These are phyloP conservation scores for Hansenula sp. DNA, from an alignment of 1,139 yeast species.

Conservation along the genomic window DNA sequence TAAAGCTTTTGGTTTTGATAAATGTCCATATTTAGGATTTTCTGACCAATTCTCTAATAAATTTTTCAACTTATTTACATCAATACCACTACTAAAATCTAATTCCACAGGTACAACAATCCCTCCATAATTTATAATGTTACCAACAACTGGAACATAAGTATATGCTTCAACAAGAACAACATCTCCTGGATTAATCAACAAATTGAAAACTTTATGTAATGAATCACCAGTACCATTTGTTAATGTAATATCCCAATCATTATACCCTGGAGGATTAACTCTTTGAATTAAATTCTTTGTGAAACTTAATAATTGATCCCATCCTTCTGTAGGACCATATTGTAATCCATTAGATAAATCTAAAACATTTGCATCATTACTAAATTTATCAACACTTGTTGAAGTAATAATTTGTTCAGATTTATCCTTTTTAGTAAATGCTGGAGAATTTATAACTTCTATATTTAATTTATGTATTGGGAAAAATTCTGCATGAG, in stretches of 20 bases:
- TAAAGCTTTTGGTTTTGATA: slow-evolving; percentile 50
- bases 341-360: slow-evolving; percentile 51
- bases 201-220: slow-evolving; percentile 52
- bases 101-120: slow-evolving; percentile 46
- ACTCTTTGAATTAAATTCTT: slow-evolving; percentile 36
- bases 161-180: slow-evolving; percentile 61
- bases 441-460: slow-evolving; percentile 36
- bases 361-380: slow-evolving; percentile 27
- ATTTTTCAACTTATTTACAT: slow-evolving; percentile 45
- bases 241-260: slow-evolving; percentile 51
- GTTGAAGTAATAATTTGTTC: slow-evolving; percentile 1
- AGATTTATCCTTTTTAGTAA: background rate
- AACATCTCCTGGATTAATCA: slow-evolving; percentile 51
- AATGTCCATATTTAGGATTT: slow-evolving; percentile 31
- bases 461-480: slow-evolving; percentile 42
- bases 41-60: slow-evolving; percentile 59
- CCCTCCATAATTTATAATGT: slow-evolving; percentile 43
- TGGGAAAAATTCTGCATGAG: slow-evolving; percentile 56
- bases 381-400: slow-evolving; percentile 11
- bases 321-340: slow-evolving; percentile 37
- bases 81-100: slow-evolving; percentile 41
- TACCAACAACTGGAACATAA: slow-evolving; percentile 48
- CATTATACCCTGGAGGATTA: slow-evolving; percentile 44
- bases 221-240: slow-evolving; percentile 66
- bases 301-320: slow-evolving; percentile 38